Conservation (phyloP, 768 basidiomycete species). For the Xanthoconium stramineum region DNA sequence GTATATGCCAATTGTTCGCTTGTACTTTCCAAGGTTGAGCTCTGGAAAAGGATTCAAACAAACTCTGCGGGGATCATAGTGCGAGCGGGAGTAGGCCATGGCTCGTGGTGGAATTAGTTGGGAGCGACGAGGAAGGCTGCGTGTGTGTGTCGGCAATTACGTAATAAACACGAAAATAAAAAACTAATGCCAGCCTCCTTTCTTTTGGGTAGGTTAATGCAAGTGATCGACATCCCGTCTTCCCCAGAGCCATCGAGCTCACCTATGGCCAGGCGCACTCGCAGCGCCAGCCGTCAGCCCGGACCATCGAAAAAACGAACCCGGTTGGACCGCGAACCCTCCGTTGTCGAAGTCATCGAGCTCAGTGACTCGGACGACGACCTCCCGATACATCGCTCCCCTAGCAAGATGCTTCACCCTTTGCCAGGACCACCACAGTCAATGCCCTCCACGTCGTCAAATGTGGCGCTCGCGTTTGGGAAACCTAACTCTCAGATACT, state of each 20-base stretch:
- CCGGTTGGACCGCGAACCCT: slow-evolving; percentile 6
- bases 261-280: slow-evolving; percentile 11
- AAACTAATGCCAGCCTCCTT: neutral
- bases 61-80: slow-evolving; percentile 85
- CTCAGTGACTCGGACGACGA: slow-evolving; percentile 52
- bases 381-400: neutral
- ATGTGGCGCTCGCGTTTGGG: slow-evolving; percentile 6
- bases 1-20: slow-evolving; percentile 84
- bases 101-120: neutral
- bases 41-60: slow-evolving; percentile 87
- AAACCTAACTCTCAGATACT: slow-evolving; percentile 12
- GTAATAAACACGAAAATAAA: slow-evolving; percentile 10
- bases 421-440: slow-evolving; percentile 2
- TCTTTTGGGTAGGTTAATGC: slow-evolving; percentile 10
- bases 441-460: slow-evolving; percentile 4
- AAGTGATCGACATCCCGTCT: slow-evolving; percentile 25
- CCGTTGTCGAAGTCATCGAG: slow-evolving; percentile 41
- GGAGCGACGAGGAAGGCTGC: neutral
- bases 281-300: slow-evolving; percentile 20
- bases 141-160: slow-evolving; percentile 5
- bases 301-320: slow-evolving; percentile 16
- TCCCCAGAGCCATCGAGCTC: slow-evolving; percentile 21
- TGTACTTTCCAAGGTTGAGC: slow-evolving; percentile 69
- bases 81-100: slow-evolving; percentile 58
- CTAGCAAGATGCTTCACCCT: neutral